Percentiles rank a stretch among this genome's conserved stretches.
These are phyloP conservation scores for Leccinum pellstonianum DNA, from an alignment of 768 basidiomycete species.

Conservation along the genomic window DNA sequence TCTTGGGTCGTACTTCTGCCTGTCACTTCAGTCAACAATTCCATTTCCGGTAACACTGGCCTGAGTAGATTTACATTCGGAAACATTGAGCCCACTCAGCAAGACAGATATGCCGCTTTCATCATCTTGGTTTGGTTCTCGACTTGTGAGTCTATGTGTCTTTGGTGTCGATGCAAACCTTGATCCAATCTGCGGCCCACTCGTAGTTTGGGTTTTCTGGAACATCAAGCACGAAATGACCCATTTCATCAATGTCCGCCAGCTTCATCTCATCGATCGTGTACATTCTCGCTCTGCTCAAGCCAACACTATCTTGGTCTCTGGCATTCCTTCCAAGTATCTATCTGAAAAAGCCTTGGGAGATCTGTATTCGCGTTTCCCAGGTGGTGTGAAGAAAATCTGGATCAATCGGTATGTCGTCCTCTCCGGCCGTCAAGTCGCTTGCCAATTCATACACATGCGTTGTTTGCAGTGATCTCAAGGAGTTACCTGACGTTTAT, in stretches of 20 bases:
- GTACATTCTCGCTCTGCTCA: conserved; percentile 75
- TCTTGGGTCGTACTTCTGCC: conserved; percentile 89
- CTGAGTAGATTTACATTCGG: conserved; percentile 80
- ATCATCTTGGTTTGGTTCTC: conserved; percentile 73
- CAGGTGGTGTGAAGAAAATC: conserved; percentile 73
- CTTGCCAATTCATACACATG: not conserved
- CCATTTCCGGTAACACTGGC: conserved; percentile 45
- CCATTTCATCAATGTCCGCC: conserved; percentile 77
- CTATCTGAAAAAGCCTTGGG: conserved; percentile 67
- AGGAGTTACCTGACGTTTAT: conserved; percentile 81
- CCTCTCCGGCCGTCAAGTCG: not conserved
- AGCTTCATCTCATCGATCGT: conserved; percentile 75
- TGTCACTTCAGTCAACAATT: conserved; percentile 56
- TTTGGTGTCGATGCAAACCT: not conserved
- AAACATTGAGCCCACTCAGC: conserved; percentile 55
- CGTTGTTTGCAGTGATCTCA: conserved; percentile 57
- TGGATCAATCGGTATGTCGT: conserved; percentile 81
- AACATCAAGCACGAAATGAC: conserved; percentile 79
- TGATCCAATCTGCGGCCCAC: not conserved
- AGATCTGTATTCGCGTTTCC: conserved; percentile 75
- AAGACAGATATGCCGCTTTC: conserved; percentile 73
- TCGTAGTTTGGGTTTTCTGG: conserved; percentile 79
- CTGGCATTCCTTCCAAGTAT: conserved; percentile 80
- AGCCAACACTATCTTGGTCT: conserved; percentile 88
- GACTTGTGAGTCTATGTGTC: conserved; percentile 56